phyloP scores from a whole-genome alignment of 805 yeast genomes.

The Wickerhamiella lipophila region DNA sequence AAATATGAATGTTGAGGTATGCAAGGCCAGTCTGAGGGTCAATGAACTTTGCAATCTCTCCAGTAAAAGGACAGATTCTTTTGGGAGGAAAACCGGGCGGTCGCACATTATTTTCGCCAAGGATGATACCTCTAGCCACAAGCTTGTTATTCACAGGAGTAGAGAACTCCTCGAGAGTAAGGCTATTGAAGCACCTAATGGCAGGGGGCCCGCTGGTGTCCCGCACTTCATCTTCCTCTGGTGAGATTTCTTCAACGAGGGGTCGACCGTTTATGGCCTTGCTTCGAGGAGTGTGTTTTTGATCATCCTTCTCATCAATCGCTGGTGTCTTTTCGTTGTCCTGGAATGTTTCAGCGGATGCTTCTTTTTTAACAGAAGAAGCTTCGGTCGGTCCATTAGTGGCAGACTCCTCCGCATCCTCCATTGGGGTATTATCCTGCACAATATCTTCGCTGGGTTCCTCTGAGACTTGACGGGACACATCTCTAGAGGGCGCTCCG shows the following conservation, averaged over 20 bases:
- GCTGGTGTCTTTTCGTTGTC: background rate
- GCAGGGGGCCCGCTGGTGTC: slow-evolving; percentile 40
- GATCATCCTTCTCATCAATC: background rate
- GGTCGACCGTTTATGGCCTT: background rate
- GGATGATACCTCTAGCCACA: slow-evolving; percentile 31
- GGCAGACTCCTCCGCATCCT: slow-evolving; percentile 9
- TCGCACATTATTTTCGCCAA: slow-evolving; percentile 34
- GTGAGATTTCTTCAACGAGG: background rate
- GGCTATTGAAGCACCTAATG: slow-evolving; percentile 40
- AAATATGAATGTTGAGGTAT: slow-evolving; percentile 73
- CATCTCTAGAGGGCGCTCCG: background rate
- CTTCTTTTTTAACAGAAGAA: background rate
- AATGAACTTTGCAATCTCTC: slow-evolving; percentile 64
- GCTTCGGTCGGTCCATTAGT: background rate
- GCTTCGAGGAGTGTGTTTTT: background rate
- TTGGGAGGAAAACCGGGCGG: slow-evolving; percentile 32
- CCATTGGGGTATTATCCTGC: slow-evolving; percentile 11
- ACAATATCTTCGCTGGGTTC: background rate
- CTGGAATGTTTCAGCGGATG: too few species aligned
- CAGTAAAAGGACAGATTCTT: slow-evolving; percentile 58
- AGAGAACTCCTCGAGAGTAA: slow-evolving; percentile 42
- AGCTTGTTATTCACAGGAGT: slow-evolving; percentile 17
- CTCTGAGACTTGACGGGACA: background rate
- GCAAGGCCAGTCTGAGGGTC: slow-evolving; percentile 86
- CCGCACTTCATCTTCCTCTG: slow-evolving; percentile 25